phyloP scores from a whole-genome alignment of 2,329 filamentous ascomycete species.

The Orbilia brochopaga region DNA sequence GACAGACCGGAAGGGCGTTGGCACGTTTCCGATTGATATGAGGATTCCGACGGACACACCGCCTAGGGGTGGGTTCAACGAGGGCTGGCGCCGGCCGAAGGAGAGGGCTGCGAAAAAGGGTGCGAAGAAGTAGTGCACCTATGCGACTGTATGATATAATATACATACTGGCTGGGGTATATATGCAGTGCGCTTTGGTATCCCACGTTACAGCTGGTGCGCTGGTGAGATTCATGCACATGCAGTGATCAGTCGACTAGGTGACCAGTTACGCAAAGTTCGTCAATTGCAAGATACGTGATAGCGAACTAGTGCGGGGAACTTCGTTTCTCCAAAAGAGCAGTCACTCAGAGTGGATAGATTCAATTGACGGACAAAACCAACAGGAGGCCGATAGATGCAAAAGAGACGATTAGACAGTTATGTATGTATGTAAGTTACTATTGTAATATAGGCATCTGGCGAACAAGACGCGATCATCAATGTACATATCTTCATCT shows the following conservation, averaged over 20 bases:
- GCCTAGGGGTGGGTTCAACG: slow-evolving; percentile 81
- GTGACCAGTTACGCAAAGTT: too few species aligned
- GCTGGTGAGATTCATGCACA: too few species aligned
- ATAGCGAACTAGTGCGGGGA: too few species aligned
- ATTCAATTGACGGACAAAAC: background rate
- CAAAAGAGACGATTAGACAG: slow-evolving; percentile 26
- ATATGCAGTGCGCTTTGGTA: too few species aligned
- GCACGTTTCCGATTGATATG: slow-evolving; percentile 85
- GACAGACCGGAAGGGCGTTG: slow-evolving; percentile 86
- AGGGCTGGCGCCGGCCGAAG: slow-evolving; percentile 76
- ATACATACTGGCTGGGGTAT: too few species aligned
- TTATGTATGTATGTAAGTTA: slow-evolving; percentile 35
- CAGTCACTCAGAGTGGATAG: background rate
- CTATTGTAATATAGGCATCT: slow-evolving; percentile 49
- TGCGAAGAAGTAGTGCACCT: slow-evolving; percentile 51
- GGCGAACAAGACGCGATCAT: background rate
- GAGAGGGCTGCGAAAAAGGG: slow-evolving; percentile 51
- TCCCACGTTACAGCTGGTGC: too few species aligned
- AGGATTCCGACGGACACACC: slow-evolving; percentile 84
- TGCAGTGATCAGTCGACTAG: too few species aligned
- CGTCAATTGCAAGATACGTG: too few species aligned
- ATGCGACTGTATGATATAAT: background rate
- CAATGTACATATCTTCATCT: slow-evolving; percentile 8
- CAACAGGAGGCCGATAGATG: slow-evolving; percentile 23
- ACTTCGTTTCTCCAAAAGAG: too few species aligned